These are phyloP conservation scores for Actinomortierella ambigua DNA, from an alignment of 371 early-diverging fungal species.

Conservation along the genomic window DNA sequence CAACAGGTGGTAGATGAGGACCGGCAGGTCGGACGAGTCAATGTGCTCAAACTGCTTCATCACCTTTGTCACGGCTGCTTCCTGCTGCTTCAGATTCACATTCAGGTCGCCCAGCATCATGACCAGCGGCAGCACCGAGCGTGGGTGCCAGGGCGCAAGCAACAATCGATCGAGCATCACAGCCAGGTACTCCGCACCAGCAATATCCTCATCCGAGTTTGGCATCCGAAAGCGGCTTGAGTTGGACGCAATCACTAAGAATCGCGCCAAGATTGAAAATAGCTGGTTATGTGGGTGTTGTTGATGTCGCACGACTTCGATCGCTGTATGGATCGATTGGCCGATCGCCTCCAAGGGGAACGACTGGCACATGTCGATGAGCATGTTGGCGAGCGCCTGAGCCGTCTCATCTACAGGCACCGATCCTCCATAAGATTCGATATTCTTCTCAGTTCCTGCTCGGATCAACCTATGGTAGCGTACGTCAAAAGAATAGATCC, in stretches of 20 bases:
- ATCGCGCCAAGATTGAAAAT: conserved; percentile 53
- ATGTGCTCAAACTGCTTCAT: conserved; percentile 55
- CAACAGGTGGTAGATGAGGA: conserved; percentile 59
- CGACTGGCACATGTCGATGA: conserved; percentile 33
- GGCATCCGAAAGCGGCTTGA: conserved; percentile 16
- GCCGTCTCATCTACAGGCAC: conserved; percentile 36
- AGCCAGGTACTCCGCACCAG: conserved; percentile 34
- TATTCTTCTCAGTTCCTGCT: conserved; percentile 23
- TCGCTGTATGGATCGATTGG: conserved; percentile 20
- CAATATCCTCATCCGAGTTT: conserved; percentile 31
- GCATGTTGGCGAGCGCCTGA: conserved; percentile 38
- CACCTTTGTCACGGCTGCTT: conserved; percentile 33
- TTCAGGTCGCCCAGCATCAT: conserved; percentile 58
- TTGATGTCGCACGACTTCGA: conserved; percentile 28
- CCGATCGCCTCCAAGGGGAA: conserved; percentile 21
- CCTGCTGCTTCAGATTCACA: conserved; percentile 49
- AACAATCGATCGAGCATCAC: conserved; percentile 49
- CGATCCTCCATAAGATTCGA: conserved; percentile 39
- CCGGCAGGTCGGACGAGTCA: conserved; percentile 62
- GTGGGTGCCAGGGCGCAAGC: conserved; percentile 50
- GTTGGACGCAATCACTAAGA: conserved; percentile 50
- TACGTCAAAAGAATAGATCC: conserved; percentile 7
- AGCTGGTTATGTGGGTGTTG: conserved; percentile 31
- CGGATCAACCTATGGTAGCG: conserved; percentile 21
- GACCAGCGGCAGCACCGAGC: conserved; percentile 50